Percentiles rank a stretch among this genome's conserved stretches.
Evolutionary conservation across 1,139 yeast species (phyloP).

Genomic region (Blastobotrys arbuscula): DNA sequence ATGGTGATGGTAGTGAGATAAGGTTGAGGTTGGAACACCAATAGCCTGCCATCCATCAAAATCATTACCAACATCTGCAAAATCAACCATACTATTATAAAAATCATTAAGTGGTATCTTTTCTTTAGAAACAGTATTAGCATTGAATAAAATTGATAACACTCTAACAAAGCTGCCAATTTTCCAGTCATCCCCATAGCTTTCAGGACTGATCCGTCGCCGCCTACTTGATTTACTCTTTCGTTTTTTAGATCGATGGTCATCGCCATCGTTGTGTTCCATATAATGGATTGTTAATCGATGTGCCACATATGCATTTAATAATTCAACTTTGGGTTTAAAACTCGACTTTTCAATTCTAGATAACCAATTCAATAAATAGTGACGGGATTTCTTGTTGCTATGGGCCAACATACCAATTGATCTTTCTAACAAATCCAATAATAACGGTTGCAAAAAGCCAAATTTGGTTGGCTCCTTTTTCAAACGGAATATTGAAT

Average conservation of each 20-base stretch:
- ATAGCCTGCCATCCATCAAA: slow-evolving; percentile 72
- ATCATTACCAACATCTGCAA: slow-evolving; percentile 67
- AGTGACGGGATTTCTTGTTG: slow-evolving; percentile 39
- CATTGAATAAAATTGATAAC: slow-evolving; percentile 49
- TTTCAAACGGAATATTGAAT: slow-evolving; percentile 21
- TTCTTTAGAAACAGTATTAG: slow-evolving; percentile 41
- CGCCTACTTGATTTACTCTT: slow-evolving; percentile 8
- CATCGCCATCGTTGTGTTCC: not conserved
- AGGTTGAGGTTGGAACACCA: slow-evolving; percentile 15
- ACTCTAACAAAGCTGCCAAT: slow-evolving; percentile 59
- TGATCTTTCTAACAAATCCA: slow-evolving; percentile 59
- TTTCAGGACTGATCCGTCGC: slow-evolving; percentile 44
- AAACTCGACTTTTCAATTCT: slow-evolving; percentile 30
- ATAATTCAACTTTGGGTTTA: slow-evolving; percentile 31
- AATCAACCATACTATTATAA: slow-evolving; percentile 80
- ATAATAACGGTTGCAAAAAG: slow-evolving; percentile 37
- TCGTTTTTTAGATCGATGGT: slow-evolving; percentile 31
- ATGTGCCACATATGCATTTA: slow-evolving; percentile 37
- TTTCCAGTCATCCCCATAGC: slow-evolving; percentile 81
- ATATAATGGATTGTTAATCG: slow-evolving; percentile 27
- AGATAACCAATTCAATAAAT: slow-evolving; percentile 56
- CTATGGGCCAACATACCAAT: slow-evolving; percentile 60
- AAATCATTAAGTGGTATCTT: slow-evolving; percentile 50
- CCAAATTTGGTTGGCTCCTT: slow-evolving; percentile 2
- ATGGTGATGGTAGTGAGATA: slow-evolving; percentile 10